Evolutionary conservation across 805 yeast genomes (phyloP), one percentile per base, ranked within the genome.

Genomic region (Saccharomycopsis sp.): DNA sequence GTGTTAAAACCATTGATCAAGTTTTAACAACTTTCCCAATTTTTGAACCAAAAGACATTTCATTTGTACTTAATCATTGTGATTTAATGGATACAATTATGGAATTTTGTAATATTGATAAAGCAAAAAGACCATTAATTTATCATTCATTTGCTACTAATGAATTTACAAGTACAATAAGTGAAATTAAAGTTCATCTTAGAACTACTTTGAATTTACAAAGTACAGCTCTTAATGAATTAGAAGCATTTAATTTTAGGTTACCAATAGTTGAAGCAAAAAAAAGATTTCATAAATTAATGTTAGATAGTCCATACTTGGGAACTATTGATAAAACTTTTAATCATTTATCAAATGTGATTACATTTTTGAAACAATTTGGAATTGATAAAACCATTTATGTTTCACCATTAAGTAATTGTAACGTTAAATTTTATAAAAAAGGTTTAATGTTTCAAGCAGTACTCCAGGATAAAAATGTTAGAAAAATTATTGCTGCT

Each of bases 361-460:
- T 76, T 2, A 59, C 59, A 3, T 69, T 70, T 26, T 59, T 79
- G 42, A 67, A 69, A 35, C 64, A 71, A 15, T 63, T 88, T 39
- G 86, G 83, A 0, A 70, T 85, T 1, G 60, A 63, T 3, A 64
- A 74, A 3, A 65, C 69, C 13, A 61, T 87, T 10, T 69, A 71
- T 21, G 62, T 92, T 21, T 74, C 85, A 3, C 98, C 98, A 0
- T 67, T 92, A 57, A 74, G 87, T 52, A 85, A 86, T 48, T 85
- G 84, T 59, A 86, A 86, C 50, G 72, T 79, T 25, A 70, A 77
- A 8, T 89, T 86, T 54, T 92, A 88, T 54, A 64, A 69, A 29
- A 76, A 77, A 14, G 94, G 94, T 0, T 61, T 88, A 2, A 86
- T 92, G 94, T 92, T 89, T 55, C 94, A 86, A 50, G 85, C 83